Percentiles rank a stretch among this genome's conserved stretches.
Conservation (phyloP, 768 basidiomycete species). For the Leccinum subtestaceum region DNA sequence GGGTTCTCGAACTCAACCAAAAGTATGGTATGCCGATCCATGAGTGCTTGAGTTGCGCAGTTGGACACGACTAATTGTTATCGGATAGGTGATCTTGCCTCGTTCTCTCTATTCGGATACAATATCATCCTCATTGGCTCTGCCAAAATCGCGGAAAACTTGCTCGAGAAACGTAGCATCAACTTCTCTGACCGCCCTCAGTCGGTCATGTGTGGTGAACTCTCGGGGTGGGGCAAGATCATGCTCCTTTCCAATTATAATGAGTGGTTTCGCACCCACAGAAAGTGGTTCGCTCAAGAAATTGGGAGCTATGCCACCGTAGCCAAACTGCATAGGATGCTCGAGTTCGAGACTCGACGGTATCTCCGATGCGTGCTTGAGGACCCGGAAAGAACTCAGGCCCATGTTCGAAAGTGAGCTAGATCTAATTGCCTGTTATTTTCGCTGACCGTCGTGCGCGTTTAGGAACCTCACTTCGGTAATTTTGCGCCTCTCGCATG, state of each 20-base stretch:
- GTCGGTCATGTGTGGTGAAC: conserved; percentile 20
- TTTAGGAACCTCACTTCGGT: conserved; percentile 20
- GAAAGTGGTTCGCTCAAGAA: conserved; percentile 20
- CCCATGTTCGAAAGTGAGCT: background rate
- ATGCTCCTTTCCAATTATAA: conserved; percentile 16
- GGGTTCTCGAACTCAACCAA: conserved; percentile 9
- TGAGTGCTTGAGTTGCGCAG: too few species aligned
- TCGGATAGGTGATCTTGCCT: conserved; percentile 16
- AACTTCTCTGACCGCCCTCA: conserved; percentile 38
- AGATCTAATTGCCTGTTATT: background rate
- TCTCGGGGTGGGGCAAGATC: conserved; percentile 21
- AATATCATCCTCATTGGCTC: conserved; percentile 45
- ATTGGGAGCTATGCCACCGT: conserved; percentile 12
- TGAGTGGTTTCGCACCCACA: conserved; percentile 15
- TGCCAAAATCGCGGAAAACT: conserved; percentile 38
- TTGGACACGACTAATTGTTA: background rate
- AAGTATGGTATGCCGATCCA: conserved; percentile 7
- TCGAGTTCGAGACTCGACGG: conserved; percentile 18
- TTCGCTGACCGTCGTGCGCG: background rate
- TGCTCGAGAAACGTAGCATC: conserved; percentile 44
- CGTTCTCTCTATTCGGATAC: conserved; percentile 17
- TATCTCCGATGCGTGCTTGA: conserved; percentile 10
- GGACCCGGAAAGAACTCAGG: conserved; percentile 1
- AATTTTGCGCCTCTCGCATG: conserved; percentile 38
- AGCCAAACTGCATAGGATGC: conserved; percentile 13